These are phyloP conservation scores for Tillandsia fasciculata DNA, from an alignment of 176 grass and related monocot species.

Conservation along the genomic window DNA sequence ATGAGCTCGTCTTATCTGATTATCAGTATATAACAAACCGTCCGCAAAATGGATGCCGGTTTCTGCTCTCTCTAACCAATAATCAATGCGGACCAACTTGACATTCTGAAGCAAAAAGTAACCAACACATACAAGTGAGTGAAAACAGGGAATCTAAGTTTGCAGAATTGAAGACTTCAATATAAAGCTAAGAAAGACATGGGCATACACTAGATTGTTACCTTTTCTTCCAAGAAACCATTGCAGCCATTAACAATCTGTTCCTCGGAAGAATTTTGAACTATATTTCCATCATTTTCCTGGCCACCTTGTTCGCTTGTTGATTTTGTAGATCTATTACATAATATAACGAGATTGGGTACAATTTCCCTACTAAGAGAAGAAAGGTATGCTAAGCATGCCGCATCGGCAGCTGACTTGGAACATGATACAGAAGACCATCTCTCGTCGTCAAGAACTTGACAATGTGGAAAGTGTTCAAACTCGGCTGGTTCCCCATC, in stretches of 20 bases:
- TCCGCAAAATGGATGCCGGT: conserved; percentile 79
- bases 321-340: conserved; percentile 42
- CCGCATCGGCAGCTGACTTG: conserved; percentile 75
- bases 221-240: conserved; percentile 41
- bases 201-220: background rate
- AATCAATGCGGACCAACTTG: conserved; percentile 83
- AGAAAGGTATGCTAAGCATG: conserved; percentile 57
- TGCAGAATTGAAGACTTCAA: background rate
- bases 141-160: background rate
- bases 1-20: conserved; percentile 57
- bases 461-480: conserved; percentile 71
- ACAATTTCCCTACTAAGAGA: conserved; percentile 60
- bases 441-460: conserved; percentile 51
- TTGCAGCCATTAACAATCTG: conserved; percentile 51
- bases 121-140: background rate
- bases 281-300: conserved; percentile 40
- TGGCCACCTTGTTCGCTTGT: conserved; percentile 35
- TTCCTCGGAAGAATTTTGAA: conserved; percentile 17
- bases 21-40: conserved; percentile 56
- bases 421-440: conserved; percentile 71
- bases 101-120: conserved; percentile 53
- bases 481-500: conserved; percentile 70
- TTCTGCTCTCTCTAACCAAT: conserved; percentile 75
- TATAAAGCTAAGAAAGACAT: background rate
- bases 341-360: conserved; percentile 69